These are phyloP conservation scores for Aspergillus campestris DNA, from an alignment of 495 filamentous ascomycete species.

Conservation along the genomic window DNA sequence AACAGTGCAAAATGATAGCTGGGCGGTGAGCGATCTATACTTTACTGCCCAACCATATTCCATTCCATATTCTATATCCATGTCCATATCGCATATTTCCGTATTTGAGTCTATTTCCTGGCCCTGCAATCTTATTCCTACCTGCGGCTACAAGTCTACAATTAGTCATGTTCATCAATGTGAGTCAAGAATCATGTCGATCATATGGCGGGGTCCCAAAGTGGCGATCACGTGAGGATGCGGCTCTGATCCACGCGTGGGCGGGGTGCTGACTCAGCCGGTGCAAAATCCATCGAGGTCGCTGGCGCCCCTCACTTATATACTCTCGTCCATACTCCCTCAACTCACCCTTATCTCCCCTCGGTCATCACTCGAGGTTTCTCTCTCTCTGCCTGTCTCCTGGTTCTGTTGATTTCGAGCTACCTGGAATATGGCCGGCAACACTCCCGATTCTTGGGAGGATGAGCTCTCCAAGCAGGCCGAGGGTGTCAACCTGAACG, in stretches of 20 bases:
- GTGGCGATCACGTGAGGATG: constrained; percentile 4
- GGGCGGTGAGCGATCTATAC: too few species aligned
- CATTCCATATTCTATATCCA: too few species aligned
- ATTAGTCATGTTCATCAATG: constrained; percentile 6
- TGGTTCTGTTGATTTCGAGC: constrained; percentile 17
- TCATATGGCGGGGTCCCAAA: neutral
- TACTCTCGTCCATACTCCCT: constrained; percentile 7
- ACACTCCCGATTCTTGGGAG: constrained; percentile 86
- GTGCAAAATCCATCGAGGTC: constrained; percentile 20
- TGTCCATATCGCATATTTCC: too few species aligned
- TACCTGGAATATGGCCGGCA: constrained; percentile 59
- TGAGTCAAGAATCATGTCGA: neutral
- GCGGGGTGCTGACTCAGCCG: constrained; percentile 31
- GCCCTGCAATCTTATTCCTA: too few species aligned
- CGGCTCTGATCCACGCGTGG: neutral
- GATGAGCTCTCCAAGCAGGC: constrained; percentile 86
- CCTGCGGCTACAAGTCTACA: neutral
- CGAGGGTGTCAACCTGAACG: constrained; percentile 72
- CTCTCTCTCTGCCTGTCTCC: constrained; percentile 6
- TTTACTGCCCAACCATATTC: too few species aligned
- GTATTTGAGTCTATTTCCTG: too few species aligned
- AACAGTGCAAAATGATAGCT: too few species aligned
- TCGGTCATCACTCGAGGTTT: neutral
- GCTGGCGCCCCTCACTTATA: constrained; percentile 16
- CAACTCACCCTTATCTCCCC: constrained; percentile 11